A percentile compares a stretch with the other conserved stretches of the same genome.
These are phyloP conservation scores for Lindgomyces ingoldianus DNA, from an alignment of 495 filamentous ascomycete species.

Conservation along the genomic window DNA sequence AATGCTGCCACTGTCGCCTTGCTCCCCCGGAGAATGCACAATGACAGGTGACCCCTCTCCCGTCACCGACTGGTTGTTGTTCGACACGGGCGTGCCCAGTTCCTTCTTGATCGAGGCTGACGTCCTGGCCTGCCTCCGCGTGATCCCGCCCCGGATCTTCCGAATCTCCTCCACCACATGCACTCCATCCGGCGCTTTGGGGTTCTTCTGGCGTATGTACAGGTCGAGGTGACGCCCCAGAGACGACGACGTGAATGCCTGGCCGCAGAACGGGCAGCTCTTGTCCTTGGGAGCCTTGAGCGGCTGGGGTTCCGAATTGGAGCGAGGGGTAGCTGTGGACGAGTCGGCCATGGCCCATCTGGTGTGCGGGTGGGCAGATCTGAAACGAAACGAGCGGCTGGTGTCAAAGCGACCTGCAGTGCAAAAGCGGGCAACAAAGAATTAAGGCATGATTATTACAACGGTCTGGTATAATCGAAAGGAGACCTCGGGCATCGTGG, in stretches of 20 bases:
- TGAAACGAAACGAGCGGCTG: slow-evolving; percentile 14
- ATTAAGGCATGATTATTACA: slow-evolving; percentile 32
- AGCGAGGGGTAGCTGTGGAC: slow-evolving; percentile 52
- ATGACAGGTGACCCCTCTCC: slow-evolving; percentile 29
- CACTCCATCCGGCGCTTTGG: slow-evolving; percentile 76
- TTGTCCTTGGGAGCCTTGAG: slow-evolving; percentile 68
- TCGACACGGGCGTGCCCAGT: slow-evolving; percentile 31
- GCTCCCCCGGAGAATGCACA: slow-evolving; percentile 28
- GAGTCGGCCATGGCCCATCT: slow-evolving; percentile 15
- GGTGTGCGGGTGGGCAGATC: background rate
- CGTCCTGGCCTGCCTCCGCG: slow-evolving; percentile 69
- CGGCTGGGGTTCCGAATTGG: slow-evolving; percentile 40
- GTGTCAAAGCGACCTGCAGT: slow-evolving; percentile 5
- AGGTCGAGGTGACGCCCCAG: slow-evolving; percentile 90
- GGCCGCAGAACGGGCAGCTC: slow-evolving; percentile 79
- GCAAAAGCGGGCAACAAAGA: background rate
- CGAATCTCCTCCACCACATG: slow-evolving; percentile 87
- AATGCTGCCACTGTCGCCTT: slow-evolving; percentile 65
- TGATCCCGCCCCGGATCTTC: slow-evolving; percentile 77
- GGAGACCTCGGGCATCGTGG: slow-evolving; percentile 1
- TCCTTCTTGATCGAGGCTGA: slow-evolving; percentile 58
- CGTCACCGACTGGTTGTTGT: slow-evolving; percentile 19
- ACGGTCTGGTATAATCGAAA: slow-evolving; percentile 16
- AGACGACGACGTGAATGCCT: slow-evolving; percentile 86
- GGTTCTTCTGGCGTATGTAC: slow-evolving; percentile 85